Conservation (phyloP, 169 alveolate genomes). For the Neospora caninum region DNA sequence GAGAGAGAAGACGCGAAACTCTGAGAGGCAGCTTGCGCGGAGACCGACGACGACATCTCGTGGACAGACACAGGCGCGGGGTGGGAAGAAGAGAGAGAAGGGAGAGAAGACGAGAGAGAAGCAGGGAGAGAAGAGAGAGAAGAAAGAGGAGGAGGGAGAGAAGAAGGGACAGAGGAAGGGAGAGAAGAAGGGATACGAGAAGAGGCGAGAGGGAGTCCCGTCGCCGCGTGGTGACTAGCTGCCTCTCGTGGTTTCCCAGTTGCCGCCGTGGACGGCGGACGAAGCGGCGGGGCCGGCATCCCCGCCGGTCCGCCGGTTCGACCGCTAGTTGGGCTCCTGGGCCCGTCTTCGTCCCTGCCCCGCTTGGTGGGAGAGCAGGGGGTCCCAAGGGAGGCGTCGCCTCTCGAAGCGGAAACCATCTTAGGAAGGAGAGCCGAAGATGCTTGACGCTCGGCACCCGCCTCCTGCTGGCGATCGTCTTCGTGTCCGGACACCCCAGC, state of each 20-base stretch:
- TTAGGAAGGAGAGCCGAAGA: no score
- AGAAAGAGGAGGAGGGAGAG: not conserved
- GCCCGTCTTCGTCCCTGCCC: not conserved
- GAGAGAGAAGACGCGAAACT: no score
- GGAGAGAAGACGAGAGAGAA: not conserved
- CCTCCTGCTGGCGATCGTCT: no score
- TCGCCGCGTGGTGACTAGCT: not conserved
- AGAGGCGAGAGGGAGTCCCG: not conserved
- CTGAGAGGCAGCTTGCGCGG: not conserved
- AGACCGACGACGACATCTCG: not conserved
- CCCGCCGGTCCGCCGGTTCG: not conserved
- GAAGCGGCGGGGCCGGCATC: not conserved
- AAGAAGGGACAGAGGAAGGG: not conserved
- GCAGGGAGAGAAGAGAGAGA: not conserved
- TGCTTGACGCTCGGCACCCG: no score
- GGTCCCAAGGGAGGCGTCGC: no score
- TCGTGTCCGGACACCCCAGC: no score
- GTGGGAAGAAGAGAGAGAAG: not conserved
- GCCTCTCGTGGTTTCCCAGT: not conserved
- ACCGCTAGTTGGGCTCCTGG: constrained; percentile 12
- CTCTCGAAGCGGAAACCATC: no score
- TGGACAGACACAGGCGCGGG: no score
- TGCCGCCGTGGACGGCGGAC: not conserved
- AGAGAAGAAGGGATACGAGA: not conserved
- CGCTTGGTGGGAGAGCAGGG: no score